phyloP scores from a whole-genome alignment of 352 stramenopile species.

The Phytophthora tentaculata region DNA sequence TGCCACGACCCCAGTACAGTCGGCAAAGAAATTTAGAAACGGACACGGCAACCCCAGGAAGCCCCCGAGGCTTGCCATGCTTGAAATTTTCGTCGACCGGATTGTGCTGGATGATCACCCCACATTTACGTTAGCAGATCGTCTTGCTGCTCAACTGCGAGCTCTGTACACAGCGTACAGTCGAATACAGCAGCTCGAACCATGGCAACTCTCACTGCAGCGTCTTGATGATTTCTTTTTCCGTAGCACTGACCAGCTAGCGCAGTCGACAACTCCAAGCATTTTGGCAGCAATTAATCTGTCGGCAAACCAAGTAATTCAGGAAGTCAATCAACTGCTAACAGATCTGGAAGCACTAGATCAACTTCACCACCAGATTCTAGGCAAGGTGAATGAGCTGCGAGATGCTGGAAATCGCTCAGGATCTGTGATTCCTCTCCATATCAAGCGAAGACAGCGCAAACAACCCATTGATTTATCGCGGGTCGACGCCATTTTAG shows the following conservation, averaged over 20 bases:
- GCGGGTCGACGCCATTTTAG: slow-evolving; percentile 48
- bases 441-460: slow-evolving; percentile 30
- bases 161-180: slow-evolving; percentile 63
- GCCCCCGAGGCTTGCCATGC: slow-evolving; percentile 17
- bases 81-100: slow-evolving; percentile 62
- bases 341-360: slow-evolving; percentile 51
- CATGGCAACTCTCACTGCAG: slow-evolving; percentile 53
- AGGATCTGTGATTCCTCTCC: slow-evolving; percentile 6
- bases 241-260: slow-evolving; percentile 14
- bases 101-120: slow-evolving; percentile 83
- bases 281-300: slow-evolving; percentile 18
- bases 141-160: slow-evolving; percentile 66
- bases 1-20: neutral
- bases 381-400: slow-evolving; percentile 59
- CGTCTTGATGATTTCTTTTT: slow-evolving; percentile 55
- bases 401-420: slow-evolving; percentile 33
- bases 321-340: slow-evolving; percentile 49
- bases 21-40: neutral
- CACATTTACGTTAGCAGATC: slow-evolving; percentile 68
- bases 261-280: neutral
- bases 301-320: slow-evolving; percentile 13
- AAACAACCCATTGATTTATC: slow-evolving; percentile 43
- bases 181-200: slow-evolving; percentile 54
- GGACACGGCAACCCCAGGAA: slow-evolving; percentile 1
- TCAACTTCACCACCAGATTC: slow-evolving; percentile 63